Evolutionary conservation across 441 rosid species (phyloP).

Genomic region (California macrophylla): DNA sequence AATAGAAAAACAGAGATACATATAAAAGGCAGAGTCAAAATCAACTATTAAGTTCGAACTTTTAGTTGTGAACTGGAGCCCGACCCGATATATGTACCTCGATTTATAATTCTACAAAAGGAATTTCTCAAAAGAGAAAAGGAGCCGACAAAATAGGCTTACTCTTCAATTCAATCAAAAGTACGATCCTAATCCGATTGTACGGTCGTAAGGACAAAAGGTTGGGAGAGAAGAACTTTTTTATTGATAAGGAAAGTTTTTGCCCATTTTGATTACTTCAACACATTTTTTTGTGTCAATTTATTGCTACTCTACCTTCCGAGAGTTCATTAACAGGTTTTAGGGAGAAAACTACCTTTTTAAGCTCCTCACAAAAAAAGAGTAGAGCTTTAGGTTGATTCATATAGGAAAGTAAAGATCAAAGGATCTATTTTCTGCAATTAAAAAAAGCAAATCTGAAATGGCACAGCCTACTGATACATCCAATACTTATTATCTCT

Average conservation of each 20-base stretch:
- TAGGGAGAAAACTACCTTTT: not conserved
- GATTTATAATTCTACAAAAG: not conserved
- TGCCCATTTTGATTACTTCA: too few species aligned
- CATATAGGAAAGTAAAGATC: not conserved
- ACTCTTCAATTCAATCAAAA: not conserved
- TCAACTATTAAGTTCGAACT: not conserved
- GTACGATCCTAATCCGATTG: not conserved
- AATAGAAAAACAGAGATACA: too few species aligned
- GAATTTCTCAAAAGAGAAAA: not conserved
- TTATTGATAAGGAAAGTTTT: too few species aligned
- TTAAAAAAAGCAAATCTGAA: not conserved
- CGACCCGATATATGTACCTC: not conserved
- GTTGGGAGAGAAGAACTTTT: too few species aligned
- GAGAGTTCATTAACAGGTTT: not conserved
- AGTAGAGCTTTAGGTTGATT: not conserved
- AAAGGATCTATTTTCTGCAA: not conserved
- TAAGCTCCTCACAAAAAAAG: not conserved
- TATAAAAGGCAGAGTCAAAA: not conserved
- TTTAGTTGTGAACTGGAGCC: not conserved
- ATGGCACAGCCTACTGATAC: not conserved
- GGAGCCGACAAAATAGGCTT: not conserved
- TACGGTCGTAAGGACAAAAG: too few species aligned
- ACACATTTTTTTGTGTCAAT: not conserved
- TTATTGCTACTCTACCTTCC: not conserved
- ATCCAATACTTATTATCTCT: too few species aligned